These are phyloP conservation scores for Sporothrix phasma DNA, from an alignment of 2,329 filamentous ascomycete species.

Conservation along the genomic window DNA sequence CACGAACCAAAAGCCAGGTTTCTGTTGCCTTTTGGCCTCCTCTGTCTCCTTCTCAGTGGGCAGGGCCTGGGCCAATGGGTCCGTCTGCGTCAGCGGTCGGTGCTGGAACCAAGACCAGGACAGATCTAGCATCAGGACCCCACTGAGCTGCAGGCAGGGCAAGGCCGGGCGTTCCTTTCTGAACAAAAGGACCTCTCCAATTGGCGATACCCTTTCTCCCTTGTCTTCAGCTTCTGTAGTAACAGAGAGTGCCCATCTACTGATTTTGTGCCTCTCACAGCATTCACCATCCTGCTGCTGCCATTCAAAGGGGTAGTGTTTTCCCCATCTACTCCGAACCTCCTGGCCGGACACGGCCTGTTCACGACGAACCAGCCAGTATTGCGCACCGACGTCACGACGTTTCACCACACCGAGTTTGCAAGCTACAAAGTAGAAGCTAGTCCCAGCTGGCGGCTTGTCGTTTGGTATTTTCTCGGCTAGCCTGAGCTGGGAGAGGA, in stretches of 20 bases:
- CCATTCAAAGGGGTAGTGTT: too few relatives aligned
- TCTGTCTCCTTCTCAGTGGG: not conserved
- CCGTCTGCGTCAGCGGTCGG: conserved; percentile 2
- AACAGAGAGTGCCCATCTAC: too few relatives aligned
- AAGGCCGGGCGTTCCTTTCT: not conserved
- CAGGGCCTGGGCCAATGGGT: not conserved
- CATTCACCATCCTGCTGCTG: too few relatives aligned
- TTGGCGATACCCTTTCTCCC: not conserved
- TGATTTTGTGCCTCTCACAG: too few relatives aligned
- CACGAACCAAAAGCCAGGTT: not conserved
- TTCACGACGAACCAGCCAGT: not conserved
- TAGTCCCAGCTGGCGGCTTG: not conserved
- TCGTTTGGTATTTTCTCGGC: not conserved
- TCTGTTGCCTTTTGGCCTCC: not conserved
- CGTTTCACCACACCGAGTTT: conserved; percentile 1
- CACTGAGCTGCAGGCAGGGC: not conserved
- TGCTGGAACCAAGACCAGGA: not conserved
- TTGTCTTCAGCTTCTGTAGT: not conserved
- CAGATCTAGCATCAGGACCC: not conserved
- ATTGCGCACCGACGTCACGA: conserved; percentile 1
- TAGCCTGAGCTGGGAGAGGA: not conserved
- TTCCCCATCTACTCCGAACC: too few relatives aligned
- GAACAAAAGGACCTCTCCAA: not conserved
- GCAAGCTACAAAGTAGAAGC: too few relatives aligned
- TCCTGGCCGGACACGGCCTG: not conserved